A percentile compares a stretch with the other conserved stretches of the same genome.
Conservation (phyloP, 768 basidiomycete genomes). For the Collybia sordida region DNA sequence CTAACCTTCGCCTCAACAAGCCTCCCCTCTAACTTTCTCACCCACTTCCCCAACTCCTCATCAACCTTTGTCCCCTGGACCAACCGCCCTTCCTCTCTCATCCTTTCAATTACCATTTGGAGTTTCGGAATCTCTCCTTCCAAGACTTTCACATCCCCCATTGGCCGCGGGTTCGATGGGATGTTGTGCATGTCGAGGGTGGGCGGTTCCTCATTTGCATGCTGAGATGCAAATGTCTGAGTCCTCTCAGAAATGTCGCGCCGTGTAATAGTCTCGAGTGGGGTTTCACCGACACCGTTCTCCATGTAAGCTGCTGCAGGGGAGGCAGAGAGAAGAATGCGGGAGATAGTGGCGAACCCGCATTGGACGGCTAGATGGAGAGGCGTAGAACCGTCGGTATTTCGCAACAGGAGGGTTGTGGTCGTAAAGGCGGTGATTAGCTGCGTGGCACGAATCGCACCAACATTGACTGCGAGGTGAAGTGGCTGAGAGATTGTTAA, state of each 20-base stretch:
- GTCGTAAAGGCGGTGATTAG: constrained; percentile 38
- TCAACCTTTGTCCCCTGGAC: constrained; percentile 17
- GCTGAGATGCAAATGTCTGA: neutral
- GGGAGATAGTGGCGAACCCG: constrained; percentile 32
- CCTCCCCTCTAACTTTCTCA: constrained; percentile 25
- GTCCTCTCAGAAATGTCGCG: constrained; percentile 25
- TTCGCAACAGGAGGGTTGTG: constrained; percentile 34
- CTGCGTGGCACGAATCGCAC: constrained; percentile 25
- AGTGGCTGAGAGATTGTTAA: constrained; percentile 40
- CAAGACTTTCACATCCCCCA: constrained; percentile 11
- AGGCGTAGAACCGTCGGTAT: constrained; percentile 50
- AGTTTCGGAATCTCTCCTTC: constrained; percentile 23
- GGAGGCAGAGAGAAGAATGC: constrained; percentile 35
- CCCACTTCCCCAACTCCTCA: constrained; percentile 25
- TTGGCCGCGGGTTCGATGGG: too few relatives aligned
- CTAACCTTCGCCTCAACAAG: constrained; percentile 17
- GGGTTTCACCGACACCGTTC: constrained; percentile 47
- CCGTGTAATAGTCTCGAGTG: constrained; percentile 35
- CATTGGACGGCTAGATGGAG: constrained; percentile 46
- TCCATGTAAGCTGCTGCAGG: constrained; percentile 43
- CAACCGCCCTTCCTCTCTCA: constrained; percentile 22
- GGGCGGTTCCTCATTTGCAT: constrained; percentile 8
- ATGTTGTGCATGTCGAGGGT: constrained; percentile 2
- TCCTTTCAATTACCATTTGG: constrained; percentile 19
- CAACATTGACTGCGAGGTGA: constrained; percentile 47